Evolutionary conservation across 23 red algal species (phyloP).

Genomic region (Cyanidioschyzon merolae): DNA sequence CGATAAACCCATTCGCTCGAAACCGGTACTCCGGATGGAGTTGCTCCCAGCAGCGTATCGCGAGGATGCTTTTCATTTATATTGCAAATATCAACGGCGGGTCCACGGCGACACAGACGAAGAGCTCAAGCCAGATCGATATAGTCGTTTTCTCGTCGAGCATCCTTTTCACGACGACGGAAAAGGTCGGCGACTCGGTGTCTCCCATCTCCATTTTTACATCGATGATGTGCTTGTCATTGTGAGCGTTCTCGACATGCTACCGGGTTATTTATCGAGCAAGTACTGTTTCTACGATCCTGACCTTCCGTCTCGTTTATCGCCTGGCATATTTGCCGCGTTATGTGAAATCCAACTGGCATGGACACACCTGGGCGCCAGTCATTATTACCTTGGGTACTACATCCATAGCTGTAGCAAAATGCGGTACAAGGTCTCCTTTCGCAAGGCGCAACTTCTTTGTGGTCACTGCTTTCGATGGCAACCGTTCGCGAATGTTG

Average conservation of each 20-base stretch:
- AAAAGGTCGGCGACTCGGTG: conserved; percentile 28
- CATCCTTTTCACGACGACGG: conserved; percentile 22
- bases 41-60: not conserved
- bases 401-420: conserved; percentile 85
- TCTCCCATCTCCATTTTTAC: conserved; percentile 51
- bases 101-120: conserved; percentile 15
- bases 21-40: not conserved
- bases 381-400: conserved; percentile 85
- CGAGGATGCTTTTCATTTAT: conserved; percentile 12
- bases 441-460: conserved; percentile 45
- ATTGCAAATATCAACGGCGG: conserved; percentile 22
- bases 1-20: not conserved
- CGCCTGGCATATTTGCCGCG: conserved; percentile 59
- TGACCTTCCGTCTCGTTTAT: conserved; percentile 38
- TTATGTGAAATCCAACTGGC: conserved; percentile 57
- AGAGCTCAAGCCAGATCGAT: conserved; percentile 24
- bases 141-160: conserved; percentile 62
- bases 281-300: conserved; percentile 91
- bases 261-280: conserved; percentile 59
- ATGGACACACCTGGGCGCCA: conserved; percentile 20
- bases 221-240: conserved; percentile 51
- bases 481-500: conserved; percentile 15
- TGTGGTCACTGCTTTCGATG: conserved; percentile 63
- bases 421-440: conserved; percentile 74
- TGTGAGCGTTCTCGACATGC: conserved; percentile 75